Evolutionary conservation across 345 rosid genomes (phyloP).

Genomic region (Populus euphratica): DNA sequence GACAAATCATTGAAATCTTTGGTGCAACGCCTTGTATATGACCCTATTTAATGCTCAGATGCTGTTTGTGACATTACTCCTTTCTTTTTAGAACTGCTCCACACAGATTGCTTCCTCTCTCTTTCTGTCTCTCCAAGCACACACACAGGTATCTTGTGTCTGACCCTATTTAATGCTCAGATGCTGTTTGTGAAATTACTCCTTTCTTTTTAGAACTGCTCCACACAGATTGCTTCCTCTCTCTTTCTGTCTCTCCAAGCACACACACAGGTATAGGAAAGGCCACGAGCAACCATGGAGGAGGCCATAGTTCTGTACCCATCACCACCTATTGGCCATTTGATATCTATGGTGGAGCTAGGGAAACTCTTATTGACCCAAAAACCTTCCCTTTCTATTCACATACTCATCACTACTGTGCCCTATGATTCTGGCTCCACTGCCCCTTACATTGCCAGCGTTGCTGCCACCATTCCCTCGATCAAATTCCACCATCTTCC

Average conservation of each 20-base stretch:
- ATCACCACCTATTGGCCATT: constrained; percentile 63
- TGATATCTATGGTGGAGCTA: constrained; percentile 69
- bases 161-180: neutral
- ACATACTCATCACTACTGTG: constrained; percentile 39
- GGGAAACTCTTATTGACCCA: constrained; percentile 48
- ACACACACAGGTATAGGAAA: neutral
- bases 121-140: no score
- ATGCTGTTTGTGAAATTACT: neutral
- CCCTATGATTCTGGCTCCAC: constrained; percentile 46
- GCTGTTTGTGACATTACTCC: neutral
- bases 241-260: no score
- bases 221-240: no score
- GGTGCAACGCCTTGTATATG: no score
- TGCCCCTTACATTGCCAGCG: constrained; percentile 19
- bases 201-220: neutral
- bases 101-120: no score
- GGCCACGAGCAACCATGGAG: constrained; percentile 11
- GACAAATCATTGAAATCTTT: no score
- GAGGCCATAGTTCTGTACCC: constrained; percentile 58
- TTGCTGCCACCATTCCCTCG: constrained; percentile 17
- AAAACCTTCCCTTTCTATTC: constrained; percentile 48
- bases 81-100: neutral
- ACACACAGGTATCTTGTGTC: no score
- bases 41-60: neutral
- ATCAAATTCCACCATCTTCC: constrained; percentile 33